Evolutionary conservation across 805 yeast species (phyloP), one percentile per base, ranked within the genome.

Genomic region (Candida endomychidarum): DNA sequence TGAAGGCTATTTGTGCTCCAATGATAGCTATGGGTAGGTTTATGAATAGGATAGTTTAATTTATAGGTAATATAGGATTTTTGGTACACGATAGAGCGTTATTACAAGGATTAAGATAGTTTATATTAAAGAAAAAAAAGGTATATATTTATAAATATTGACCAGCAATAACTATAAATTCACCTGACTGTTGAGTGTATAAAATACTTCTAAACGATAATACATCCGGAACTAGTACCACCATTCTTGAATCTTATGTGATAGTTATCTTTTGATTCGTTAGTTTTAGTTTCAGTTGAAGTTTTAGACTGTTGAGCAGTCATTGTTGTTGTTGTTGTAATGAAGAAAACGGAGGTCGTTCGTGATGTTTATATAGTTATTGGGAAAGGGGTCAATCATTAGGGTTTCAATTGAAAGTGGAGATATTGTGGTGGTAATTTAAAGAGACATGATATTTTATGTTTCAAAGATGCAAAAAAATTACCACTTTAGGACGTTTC

Each of bases 1-100:
- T 69, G 17, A 64, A 64, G 45, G 73, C 74, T 1, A 53, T 69
- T 7, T 69, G 74, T 57, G 72, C 72, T 8, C 74, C 74, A 7
- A 66, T 69, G 67, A 67, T 69, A 15, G 74, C 74, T 9, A 52
- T 69, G 49, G 74, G 74, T 3, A 46, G 63, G 40, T 59, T 69
- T 42, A 63, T 69, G 72, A 69, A 68, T 49, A 54, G 69, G 38
- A 60, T 69, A 17, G 61, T 67, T 57, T 67, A 51, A 32, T n/a
- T n/a, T n/a, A n/a, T n/a, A n/a, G n/a, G n/a, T n/a, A n/a, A n/a
- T n/a, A n/a, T n/a, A n/a, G n/a, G n/a, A n/a, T n/a, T n/a, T n/a
- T n/a, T n/a, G n/a, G n/a, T n/a, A n/a, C n/a, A n/a, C n/a, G n/a
- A n/a, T n/a, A n/a, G n/a, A n/a, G n/a, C n/a, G n/a, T n/a, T n/a